Evolutionary conservation across 305 asterid species (phyloP).

Genomic region (Solanum hybrid): DNA sequence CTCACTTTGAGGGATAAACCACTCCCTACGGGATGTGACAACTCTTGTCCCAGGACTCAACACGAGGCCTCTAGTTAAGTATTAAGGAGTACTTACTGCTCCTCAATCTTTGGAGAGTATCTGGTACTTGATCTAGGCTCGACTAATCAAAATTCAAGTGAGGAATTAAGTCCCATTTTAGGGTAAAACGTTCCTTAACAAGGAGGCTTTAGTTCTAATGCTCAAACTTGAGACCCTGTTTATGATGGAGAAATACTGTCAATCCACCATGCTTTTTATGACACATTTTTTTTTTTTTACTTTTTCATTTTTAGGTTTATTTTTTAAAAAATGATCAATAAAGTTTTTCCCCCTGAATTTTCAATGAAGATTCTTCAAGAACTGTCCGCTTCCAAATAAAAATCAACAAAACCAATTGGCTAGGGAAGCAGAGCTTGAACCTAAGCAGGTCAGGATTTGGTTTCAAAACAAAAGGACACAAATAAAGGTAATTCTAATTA

Average conservation of each 20-base stretch:
- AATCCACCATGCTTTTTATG: background rate
- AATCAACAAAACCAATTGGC: constrained; percentile 49
- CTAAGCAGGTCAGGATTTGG: constrained; percentile 63
- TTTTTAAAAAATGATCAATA: background rate
- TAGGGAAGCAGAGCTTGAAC: constrained; percentile 48
- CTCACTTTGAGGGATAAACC: background rate
- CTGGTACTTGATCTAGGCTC: background rate
- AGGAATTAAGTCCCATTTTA: background rate
- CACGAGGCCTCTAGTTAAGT: background rate
- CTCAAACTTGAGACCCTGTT: background rate
- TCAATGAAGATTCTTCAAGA: constrained; percentile 45
- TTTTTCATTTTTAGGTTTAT: background rate
- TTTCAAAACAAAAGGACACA: constrained; percentile 75
- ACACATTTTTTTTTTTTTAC: no score
- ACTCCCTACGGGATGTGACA: background rate
- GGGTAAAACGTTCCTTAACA: background rate
- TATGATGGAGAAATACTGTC: background rate
- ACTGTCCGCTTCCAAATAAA: constrained; percentile 55
- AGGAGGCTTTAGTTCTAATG: background rate
- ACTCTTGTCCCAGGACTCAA: background rate
- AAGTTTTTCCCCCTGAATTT: no score
- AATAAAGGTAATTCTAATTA: constrained; percentile 33
- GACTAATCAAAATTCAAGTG: background rate
- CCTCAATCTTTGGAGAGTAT: background rate
- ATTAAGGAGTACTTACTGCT: background rate